Conservation (phyloP, 805 yeast genomes). For the Yamadazyma insecticola region DNA sequence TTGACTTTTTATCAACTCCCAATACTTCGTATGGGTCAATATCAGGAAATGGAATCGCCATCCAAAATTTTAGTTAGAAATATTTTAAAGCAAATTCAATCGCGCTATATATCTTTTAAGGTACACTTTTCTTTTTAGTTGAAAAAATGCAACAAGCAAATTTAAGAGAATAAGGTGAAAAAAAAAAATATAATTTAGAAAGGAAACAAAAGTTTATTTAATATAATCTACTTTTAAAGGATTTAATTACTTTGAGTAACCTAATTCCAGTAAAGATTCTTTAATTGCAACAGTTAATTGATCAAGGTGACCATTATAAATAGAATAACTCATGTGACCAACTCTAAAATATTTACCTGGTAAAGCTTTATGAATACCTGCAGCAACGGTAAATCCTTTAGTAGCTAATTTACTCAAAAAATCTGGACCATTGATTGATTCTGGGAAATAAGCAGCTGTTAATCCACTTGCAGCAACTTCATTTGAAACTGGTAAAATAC, state of each 20-base stretch:
- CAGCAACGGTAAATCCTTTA: conserved; percentile 76
- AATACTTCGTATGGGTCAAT: conserved; percentile 60
- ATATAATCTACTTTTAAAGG: too few species aligned
- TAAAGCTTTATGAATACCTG: conserved; percentile 82
- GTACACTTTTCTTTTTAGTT: too few species aligned
- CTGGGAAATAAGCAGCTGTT: conserved; percentile 81
- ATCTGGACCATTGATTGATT: conserved; percentile 63
- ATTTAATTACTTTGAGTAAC: conserved; percentile 4
- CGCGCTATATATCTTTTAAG: too few species aligned
- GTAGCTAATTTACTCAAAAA: conserved; percentile 55
- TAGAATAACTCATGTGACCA: conserved; percentile 92
- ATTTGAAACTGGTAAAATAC: conserved; percentile 58
- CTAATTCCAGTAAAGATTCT: conserved; percentile 24
- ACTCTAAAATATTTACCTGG: conserved; percentile 82
- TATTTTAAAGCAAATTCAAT: too few species aligned
- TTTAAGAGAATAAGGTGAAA: too few species aligned
- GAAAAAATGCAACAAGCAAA: too few species aligned
- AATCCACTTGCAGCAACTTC: conserved; percentile 79
- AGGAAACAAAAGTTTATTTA: too few species aligned
- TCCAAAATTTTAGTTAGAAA: too few species aligned
- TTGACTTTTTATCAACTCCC: conserved; percentile 33
- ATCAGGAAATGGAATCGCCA: conserved; percentile 46
- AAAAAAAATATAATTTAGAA: too few species aligned
- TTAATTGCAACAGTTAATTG: conserved; percentile 28
- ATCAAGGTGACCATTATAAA: conserved; percentile 39